phyloP scores from a whole-genome alignment of 2,329 filamentous ascomycete species.

The Cryoendolithus antarcticus region DNA sequence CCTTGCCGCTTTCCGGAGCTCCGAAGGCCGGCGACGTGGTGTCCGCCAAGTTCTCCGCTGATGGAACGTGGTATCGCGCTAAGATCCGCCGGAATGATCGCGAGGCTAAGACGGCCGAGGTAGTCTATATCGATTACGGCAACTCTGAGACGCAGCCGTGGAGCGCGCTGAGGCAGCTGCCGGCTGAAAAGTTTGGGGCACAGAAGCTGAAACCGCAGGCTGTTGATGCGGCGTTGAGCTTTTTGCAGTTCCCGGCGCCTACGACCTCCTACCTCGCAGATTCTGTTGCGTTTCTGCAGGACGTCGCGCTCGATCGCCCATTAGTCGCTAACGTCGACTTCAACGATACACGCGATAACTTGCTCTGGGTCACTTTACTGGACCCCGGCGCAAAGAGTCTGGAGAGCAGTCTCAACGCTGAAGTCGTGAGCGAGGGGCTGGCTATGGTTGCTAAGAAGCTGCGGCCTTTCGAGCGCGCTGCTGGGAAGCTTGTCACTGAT shows the following conservation, averaged over 20 bases:
- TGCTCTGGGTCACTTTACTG: constrained; percentile 71
- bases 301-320: constrained; percentile 57
- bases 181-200: constrained; percentile 62
- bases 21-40: constrained; percentile 90
- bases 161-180: constrained; percentile 69
- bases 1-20: constrained; percentile 55
- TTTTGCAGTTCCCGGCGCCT: constrained; percentile 68
- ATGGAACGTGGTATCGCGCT: constrained; percentile 90
- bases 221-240: constrained; percentile 71
- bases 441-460: constrained; percentile 88
- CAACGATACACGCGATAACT: constrained; percentile 63
- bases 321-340: constrained; percentile 87
- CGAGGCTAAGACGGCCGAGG: constrained; percentile 73
- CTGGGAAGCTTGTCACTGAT: constrained; percentile 57
- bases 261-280: constrained; percentile 74
- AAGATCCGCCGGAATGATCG: constrained; percentile 87
- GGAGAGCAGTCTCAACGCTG: constrained; percentile 55
- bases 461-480: constrained; percentile 77
- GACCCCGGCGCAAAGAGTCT: constrained; percentile 62
- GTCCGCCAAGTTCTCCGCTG: constrained; percentile 77
- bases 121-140: constrained; percentile 91
- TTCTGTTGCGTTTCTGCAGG: constrained; percentile 60
- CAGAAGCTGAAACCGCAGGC: constrained; percentile 82
- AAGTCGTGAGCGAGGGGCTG: constrained; percentile 69
- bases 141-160: constrained; percentile 85